A percentile compares a stretch with the other conserved stretches of the same genome.
These are phyloP conservation scores for Fusarium floridanum DNA, from an alignment of 2,329 filamentous ascomycete species.

Conservation along the genomic window DNA sequence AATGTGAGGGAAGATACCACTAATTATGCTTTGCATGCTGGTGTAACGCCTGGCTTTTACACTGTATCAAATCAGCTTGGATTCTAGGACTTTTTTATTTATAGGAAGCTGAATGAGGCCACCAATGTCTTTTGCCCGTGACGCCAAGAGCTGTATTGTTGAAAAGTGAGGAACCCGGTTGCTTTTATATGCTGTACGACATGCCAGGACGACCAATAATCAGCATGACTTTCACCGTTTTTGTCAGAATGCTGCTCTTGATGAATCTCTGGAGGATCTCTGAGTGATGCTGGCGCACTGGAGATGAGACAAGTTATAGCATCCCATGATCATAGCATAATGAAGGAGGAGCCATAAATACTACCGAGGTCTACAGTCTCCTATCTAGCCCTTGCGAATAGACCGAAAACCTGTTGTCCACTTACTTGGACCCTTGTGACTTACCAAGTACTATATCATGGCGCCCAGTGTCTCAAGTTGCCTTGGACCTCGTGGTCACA, in stretches of 20 bases:
- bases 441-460: not conserved
- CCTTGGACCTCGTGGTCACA: not conserved
- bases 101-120: not conserved
- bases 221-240: not conserved
- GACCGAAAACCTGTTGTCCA: not conserved
- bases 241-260: not conserved
- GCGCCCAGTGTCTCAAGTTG: not conserved
- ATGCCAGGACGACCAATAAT: not conserved
- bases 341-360: not conserved
- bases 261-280: not conserved
- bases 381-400: not conserved
- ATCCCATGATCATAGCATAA: not conserved
- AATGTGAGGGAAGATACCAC: constrained; percentile 9
- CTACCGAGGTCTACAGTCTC: not conserved
- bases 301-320: not conserved
- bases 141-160: not conserved
- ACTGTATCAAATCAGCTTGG: not conserved
- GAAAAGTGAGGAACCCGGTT: not conserved
- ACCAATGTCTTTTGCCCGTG: not conserved
- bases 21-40: not conserved
- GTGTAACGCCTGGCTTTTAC: not conserved
- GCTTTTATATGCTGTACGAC: not conserved
- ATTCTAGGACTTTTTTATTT: not conserved
- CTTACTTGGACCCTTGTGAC: not conserved
- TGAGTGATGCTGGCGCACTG: not conserved